Base-by-base conservation (phyloP, 106 monocot species). In the Dendrobium chrysotoxum region DNA sequence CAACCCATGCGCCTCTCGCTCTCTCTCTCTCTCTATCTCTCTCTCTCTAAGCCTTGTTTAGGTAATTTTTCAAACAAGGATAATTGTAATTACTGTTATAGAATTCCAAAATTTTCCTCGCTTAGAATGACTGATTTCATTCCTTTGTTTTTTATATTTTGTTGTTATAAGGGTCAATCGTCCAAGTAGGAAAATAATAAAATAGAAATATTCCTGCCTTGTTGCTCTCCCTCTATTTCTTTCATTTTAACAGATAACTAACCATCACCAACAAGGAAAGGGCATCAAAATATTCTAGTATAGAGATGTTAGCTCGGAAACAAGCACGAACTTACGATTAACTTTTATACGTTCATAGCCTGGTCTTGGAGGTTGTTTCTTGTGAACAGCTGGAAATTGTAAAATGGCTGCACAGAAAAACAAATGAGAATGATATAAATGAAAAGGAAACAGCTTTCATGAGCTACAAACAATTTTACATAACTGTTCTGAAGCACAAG, bases 291-390 rank as follows among this genome's bases (percentile, higher is more conserved):
- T 16, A 35, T 20, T 30, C 11, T 58, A 53, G 23, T 6, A 84
- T 45, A 6, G 6, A 45, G 79, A 77, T 38, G 9, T 8, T 26
- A 58, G 42, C 1, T 53, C 53, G 45, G 4, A 30, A 65, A 61
- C 53, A 61, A 67, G 21, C 9, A 58, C 78, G 61, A 66, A 76
- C 94, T 92, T 91, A 98, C 97, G 85, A 80, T 90, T 89, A 40
- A 98, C 84, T 84, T 94, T 88, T 83, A 53, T 90, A 40, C 90
- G 89, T 20, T 82, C 77, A 86, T 91, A 98, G n/a, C 91, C 89
- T 84, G 90, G 86, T 86, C 75, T 89, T 82, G 35, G 66, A 82
- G 97, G 97, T 78, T 76, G 53, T 74, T 91, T 89, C 82, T 91
- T 89, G 84, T 91, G 88, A 66, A 83, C 84, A 66, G 79, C 80